Percentiles rank a stretch among this genome's conserved stretches.
phyloP scores from a whole-genome alignment of 768 basidiomycete genomes.

The Coprinellus aureogranulatus region DNA sequence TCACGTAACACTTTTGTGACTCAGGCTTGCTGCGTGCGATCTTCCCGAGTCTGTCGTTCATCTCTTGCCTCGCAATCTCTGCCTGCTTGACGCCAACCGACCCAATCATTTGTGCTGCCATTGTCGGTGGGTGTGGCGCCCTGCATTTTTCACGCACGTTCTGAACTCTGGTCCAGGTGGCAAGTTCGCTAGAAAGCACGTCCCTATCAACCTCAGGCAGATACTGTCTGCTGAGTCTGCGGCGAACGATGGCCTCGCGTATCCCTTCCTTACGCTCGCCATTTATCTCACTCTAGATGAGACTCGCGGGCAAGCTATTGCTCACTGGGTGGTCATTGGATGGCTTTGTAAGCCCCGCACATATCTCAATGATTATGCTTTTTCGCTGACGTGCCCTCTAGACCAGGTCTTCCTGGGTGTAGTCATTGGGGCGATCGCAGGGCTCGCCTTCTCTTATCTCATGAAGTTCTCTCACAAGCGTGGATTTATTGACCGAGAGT shows the following conservation, averaged over 20 bases:
- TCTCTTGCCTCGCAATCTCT: slow-evolving; percentile 81
- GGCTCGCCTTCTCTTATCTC: slow-evolving; percentile 61
- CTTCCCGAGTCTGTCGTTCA: slow-evolving; percentile 68
- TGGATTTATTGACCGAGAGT: slow-evolving; percentile 46
- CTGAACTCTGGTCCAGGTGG: slow-evolving; percentile 45
- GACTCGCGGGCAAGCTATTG: slow-evolving; percentile 60
- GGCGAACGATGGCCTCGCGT: slow-evolving; percentile 93
- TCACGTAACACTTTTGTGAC: not conserved
- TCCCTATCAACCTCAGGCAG: slow-evolving; percentile 72
- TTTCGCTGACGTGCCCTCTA: slow-evolving; percentile 19
- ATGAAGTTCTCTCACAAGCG: slow-evolving; percentile 50
- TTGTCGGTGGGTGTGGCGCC: slow-evolving; percentile 49
- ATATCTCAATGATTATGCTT: not conserved
- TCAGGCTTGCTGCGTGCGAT: slow-evolving; percentile 65
- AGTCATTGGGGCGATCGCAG: slow-evolving; percentile 56
- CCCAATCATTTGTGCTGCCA: slow-evolving; percentile 87
- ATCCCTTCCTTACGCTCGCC: slow-evolving; percentile 85
- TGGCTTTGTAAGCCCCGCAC: slow-evolving; percentile 61
- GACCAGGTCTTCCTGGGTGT: slow-evolving; percentile 83
- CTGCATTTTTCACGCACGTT: not conserved
- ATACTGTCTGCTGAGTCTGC: slow-evolving; percentile 88
- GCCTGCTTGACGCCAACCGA: slow-evolving; percentile 94
- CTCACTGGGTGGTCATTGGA: slow-evolving; percentile 83
- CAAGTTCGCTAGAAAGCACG: slow-evolving; percentile 65
- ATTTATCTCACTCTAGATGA: slow-evolving; percentile 80